Evolutionary conservation across 768 basidiomycete genomes (phyloP).

Genomic region (Mycena chlorophos): DNA sequence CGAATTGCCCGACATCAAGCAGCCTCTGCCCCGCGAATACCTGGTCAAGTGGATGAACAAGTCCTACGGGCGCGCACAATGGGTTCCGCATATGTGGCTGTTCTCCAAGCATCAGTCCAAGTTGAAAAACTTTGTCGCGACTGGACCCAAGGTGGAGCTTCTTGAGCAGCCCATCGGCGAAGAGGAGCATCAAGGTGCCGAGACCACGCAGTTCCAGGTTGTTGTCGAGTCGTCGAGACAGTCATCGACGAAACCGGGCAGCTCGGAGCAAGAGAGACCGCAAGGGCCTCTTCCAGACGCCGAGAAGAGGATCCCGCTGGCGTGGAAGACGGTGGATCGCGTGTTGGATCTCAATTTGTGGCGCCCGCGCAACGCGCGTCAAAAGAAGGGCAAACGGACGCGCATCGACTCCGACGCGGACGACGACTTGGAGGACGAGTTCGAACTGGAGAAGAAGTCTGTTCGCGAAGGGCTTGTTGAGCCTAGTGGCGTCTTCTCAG

Average conservation of each 20-base stretch:
- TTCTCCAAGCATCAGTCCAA: slow-evolving; percentile 62
- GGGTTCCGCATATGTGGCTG: slow-evolving; percentile 95
- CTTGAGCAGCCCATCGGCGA: slow-evolving; percentile 44
- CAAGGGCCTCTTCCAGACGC: slow-evolving; percentile 63
- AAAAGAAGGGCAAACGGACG: slow-evolving; percentile 20
- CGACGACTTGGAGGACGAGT: slow-evolving; percentile 32
- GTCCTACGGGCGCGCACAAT: slow-evolving; percentile 77
- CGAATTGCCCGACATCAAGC: slow-evolving; percentile 53
- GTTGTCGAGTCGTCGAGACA: slow-evolving; percentile 39
- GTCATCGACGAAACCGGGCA: slow-evolving; percentile 35
- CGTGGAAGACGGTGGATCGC: slow-evolving; percentile 93
- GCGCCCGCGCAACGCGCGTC: slow-evolving; percentile 38
- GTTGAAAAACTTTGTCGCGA: slow-evolving; percentile 73
- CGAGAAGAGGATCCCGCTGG: slow-evolving; percentile 65
- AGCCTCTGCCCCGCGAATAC: slow-evolving; percentile 80
- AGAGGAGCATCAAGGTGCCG: slow-evolving; percentile 35
- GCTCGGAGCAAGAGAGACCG: slow-evolving; percentile 25
- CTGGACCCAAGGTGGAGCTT: slow-evolving; percentile 69
- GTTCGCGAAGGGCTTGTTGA: slow-evolving; percentile 63
- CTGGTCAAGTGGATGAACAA: slow-evolving; percentile 85
- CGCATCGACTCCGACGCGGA: slow-evolving; percentile 29
- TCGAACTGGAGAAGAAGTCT: slow-evolving; percentile 35
- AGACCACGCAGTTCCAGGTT: slow-evolving; percentile 38
- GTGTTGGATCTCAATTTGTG: slow-evolving; percentile 79
- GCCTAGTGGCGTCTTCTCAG: slow-evolving; percentile 53